These are phyloP conservation scores for Sanguinoderma infundibulare DNA, from an alignment of 1,284 basidiomycete genomes.

Conservation along the genomic window DNA sequence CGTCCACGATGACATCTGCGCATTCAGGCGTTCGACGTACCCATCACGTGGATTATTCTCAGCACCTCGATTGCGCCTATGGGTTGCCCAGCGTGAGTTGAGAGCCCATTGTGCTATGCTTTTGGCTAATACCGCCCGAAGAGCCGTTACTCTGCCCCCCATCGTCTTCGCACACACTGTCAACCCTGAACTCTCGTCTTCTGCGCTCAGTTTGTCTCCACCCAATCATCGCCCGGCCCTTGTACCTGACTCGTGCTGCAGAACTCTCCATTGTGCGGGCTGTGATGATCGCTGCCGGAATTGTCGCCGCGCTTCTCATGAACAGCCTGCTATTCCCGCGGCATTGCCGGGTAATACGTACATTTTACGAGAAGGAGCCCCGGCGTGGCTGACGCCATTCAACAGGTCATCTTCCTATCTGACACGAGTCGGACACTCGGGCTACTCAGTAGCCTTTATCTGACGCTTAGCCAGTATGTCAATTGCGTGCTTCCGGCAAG, in stretches of 20 bases:
- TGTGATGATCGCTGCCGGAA: conserved; percentile 49
- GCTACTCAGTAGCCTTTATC: conserved; percentile 48
- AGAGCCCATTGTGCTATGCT: not conserved
- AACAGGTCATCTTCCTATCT: conserved; percentile 49
- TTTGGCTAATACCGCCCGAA: conserved; percentile 23
- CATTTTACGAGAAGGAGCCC: not conserved
- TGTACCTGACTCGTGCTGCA: conserved; percentile 24
- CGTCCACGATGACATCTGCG: not conserved
- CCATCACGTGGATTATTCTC: conserved; percentile 51
- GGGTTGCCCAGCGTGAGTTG: conserved; percentile 49
- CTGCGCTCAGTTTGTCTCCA: conserved; percentile 38
- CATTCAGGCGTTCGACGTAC: conserved; percentile 47
- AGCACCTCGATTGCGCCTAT: conserved; percentile 45
- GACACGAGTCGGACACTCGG: conserved; percentile 46
- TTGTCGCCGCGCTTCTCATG: conserved; percentile 49
- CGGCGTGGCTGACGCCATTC: conserved; percentile 2
- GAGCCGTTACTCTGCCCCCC: conserved; percentile 51
- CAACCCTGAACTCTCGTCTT: conserved; percentile 28
- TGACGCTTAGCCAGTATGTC: conserved; percentile 48
- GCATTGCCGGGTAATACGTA: conserved; percentile 47
- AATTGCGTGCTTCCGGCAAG: not conserved
- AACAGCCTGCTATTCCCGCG: conserved; percentile 53
- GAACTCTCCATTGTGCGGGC: conserved; percentile 47
- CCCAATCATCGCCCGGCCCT: not conserved
- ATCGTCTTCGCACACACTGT: conserved; percentile 48